phyloP scores from a whole-genome alignment of 306 rosid genomes.

The Rosa multiflora region DNA sequence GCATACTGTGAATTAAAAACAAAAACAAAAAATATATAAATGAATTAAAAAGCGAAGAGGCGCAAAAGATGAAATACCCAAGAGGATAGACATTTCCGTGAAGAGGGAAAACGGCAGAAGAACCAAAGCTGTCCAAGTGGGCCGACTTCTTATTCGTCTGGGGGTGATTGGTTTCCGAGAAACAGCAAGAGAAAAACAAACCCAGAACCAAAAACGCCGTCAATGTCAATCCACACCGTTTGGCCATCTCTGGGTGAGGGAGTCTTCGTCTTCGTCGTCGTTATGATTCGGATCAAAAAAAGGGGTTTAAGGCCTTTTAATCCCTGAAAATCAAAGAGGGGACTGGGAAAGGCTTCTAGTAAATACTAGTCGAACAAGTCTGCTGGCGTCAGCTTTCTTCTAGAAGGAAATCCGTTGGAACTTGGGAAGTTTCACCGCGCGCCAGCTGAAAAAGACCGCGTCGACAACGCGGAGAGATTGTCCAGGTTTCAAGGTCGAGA shows the following conservation, averaged over 20 bases:
- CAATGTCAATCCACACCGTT: slow-evolving; percentile 3
- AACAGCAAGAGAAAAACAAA: slow-evolving; percentile 25
- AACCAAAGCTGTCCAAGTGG: not conserved
- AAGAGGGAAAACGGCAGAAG: slow-evolving; percentile 43
- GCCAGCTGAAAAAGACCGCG: too few relatives aligned
- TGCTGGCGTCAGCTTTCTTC: not conserved
- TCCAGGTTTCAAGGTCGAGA: not conserved
- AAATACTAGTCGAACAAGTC: not conserved
- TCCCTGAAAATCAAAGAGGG: too few relatives aligned
- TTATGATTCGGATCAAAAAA: not conserved
- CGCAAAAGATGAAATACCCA: slow-evolving; percentile 44
- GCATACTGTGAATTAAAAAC: not conserved
- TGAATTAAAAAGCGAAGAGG: not conserved
- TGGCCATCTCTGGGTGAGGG: not conserved
- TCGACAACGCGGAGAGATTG: not conserved
- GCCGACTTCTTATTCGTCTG: not conserved
- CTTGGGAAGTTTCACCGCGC: not conserved
- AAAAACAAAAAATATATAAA: not conserved
- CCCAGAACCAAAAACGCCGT: slow-evolving; percentile 25
- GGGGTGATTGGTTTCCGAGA: slow-evolving; percentile 39
- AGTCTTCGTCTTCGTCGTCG: too few relatives aligned
- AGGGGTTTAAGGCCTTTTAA: not conserved
- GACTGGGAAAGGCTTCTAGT: too few relatives aligned
- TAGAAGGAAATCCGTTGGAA: not conserved
- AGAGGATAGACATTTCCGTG: slow-evolving; percentile 75